A percentile compares a stretch with the other conserved stretches of the same genome.
Evolutionary conservation across 345 rosid species (phyloP).

Genomic region (Leavenworthia alabamica): DNA sequence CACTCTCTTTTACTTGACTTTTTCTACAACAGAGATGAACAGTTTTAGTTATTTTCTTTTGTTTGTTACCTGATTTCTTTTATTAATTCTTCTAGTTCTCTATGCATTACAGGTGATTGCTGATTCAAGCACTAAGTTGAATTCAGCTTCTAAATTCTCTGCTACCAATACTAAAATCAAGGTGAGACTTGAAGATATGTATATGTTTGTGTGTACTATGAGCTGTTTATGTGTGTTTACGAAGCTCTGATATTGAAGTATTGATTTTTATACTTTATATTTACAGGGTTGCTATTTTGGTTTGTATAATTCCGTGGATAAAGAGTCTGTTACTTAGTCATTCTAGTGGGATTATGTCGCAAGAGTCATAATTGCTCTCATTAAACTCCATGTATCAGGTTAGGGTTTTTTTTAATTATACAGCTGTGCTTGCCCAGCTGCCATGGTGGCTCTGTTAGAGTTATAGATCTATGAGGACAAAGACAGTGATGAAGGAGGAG

Average conservation of each 20-base stretch:
- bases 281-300: constrained; percentile 85
- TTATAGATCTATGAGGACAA: constrained; percentile 47
- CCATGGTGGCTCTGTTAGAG: neutral
- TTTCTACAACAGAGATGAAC: constrained; percentile 77
- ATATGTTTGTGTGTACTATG: neutral
- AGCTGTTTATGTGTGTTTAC: neutral
- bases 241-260: neutral
- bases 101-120: constrained; percentile 57
- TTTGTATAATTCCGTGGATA: constrained; percentile 86
- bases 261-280: neutral
- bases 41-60: constrained; percentile 37
- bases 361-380: constrained; percentile 61
- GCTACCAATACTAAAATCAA: constrained; percentile 60
- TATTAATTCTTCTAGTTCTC: neutral
- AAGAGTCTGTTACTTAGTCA: constrained; percentile 74
- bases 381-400: constrained; percentile 91
- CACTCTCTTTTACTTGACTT: constrained; percentile 81
- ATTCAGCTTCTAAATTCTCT: constrained; percentile 65
- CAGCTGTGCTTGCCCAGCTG: neutral
- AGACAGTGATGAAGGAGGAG: constrained; percentile 67
- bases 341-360: constrained; percentile 77
- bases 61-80: neutral
- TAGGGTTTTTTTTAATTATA: neutral
- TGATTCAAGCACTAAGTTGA: constrained; percentile 64
- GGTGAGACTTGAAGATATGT: constrained; percentile 42